These are phyloP conservation scores for Amaranthus cruentus DNA, from an alignment of 148 eudicot species.

Conservation along the genomic window DNA sequence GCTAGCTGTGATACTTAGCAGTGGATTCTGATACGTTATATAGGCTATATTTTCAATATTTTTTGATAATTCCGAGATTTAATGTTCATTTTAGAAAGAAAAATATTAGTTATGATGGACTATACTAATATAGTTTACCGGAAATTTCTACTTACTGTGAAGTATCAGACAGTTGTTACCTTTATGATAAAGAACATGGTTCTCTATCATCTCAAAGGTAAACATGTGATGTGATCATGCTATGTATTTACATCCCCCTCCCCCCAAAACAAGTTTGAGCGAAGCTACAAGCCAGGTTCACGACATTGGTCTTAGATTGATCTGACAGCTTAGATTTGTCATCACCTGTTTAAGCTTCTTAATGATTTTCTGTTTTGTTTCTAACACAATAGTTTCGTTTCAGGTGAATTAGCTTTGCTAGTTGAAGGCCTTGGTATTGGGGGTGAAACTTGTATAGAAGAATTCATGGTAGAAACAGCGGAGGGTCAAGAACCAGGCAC, in stretches of 20 bases:
- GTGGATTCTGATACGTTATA: not conserved
- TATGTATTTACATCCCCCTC: no score
- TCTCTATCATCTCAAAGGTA: no score
- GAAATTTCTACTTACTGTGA: not conserved
- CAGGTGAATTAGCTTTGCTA: conserved; percentile 84
- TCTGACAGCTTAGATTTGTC: not conserved
- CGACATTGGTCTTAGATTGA: no score
- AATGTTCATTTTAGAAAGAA: not conserved
- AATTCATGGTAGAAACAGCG: conserved; percentile 59
- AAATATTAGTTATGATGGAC: not conserved
- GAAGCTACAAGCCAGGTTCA: no score
- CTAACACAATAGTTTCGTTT: conserved; percentile 13
- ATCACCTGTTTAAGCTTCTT: not conserved
- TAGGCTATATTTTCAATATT: not conserved
- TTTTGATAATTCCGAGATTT: not conserved
- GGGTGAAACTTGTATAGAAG: conserved; percentile 72
- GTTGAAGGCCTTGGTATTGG: conserved; percentile 87
- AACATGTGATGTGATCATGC: no score
- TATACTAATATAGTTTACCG: not conserved
- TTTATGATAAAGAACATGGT: not conserved
- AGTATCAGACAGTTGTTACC: not conserved
- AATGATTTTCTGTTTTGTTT: not conserved
- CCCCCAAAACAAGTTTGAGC: no score
- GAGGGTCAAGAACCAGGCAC: conserved; percentile 38
- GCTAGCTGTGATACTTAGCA: not conserved